These are phyloP conservation scores for Astragalus glycyphyllos DNA, from an alignment of 306 rosid species.

Conservation along the genomic window DNA sequence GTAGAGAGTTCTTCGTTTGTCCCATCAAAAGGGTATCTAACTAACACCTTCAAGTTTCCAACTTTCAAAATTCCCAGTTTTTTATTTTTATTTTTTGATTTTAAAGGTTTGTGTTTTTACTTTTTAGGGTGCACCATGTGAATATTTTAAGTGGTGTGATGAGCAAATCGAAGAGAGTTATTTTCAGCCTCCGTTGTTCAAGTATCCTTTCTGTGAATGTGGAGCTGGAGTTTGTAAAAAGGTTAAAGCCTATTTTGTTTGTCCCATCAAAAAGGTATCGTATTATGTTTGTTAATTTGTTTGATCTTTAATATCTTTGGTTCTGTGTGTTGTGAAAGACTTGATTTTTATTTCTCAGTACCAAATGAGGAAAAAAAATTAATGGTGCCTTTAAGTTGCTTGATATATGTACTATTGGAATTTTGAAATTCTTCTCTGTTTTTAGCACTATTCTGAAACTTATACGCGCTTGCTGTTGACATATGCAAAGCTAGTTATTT, in stretches of 20 bases:
- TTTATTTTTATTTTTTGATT: background rate
- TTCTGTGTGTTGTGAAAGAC: background rate
- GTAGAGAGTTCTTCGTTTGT: constrained; percentile 45
- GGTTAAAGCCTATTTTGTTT: constrained; percentile 32
- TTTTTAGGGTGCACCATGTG: constrained; percentile 45
- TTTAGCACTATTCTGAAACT: background rate
- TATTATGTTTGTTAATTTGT: background rate
- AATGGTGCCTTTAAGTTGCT: background rate
- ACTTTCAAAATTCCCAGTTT: constrained; percentile 5
- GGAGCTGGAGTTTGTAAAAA: constrained; percentile 53
- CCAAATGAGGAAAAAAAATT: background rate
- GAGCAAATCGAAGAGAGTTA: constrained; percentile 6
- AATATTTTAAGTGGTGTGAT: constrained; percentile 25
- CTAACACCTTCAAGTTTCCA: background rate
- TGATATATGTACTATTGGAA: no score
- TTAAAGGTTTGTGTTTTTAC: background rate
- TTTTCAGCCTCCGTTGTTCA: constrained; percentile 39
- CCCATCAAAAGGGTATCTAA: constrained; percentile 51
- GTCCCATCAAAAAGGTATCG: constrained; percentile 46
- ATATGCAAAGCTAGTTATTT: background rate
- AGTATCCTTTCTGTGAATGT: constrained; percentile 50
- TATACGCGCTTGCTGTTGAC: background rate
- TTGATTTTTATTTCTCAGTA: background rate
- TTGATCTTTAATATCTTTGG: no score
- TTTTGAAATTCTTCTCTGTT: background rate